A percentile compares a stretch with the other conserved stretches of the same genome.
Conservation (phyloP, 139 green algal genomes). For the Closterium sp. region DNA sequence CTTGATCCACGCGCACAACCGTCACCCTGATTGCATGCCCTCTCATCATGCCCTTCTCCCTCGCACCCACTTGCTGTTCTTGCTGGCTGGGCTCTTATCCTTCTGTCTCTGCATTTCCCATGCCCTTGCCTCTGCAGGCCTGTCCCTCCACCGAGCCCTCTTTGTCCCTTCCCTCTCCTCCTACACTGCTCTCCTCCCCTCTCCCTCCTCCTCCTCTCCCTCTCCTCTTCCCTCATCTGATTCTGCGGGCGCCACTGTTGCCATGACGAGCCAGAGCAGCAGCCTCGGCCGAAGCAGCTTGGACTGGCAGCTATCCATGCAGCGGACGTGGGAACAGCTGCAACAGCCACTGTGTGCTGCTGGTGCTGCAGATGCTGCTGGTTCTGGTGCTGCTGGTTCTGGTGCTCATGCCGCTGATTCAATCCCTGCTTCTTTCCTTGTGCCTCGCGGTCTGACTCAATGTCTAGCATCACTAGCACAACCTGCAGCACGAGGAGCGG, state of each 20-base stretch:
- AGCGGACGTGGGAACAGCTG: background rate
- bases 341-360: constrained; percentile 37
- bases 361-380: background rate
- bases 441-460: background rate
- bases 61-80: too few relatives aligned
- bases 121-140: background rate
- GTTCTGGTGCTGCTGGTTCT: background rate
- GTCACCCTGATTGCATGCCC: too few relatives aligned
- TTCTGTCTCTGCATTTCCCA: background rate
- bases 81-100: background rate
- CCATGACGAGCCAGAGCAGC: background rate
- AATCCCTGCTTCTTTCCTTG: background rate
- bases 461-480: background rate
- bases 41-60: too few relatives aligned
- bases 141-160: background rate
- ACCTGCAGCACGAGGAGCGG: background rate
- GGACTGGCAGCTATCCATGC: background rate
- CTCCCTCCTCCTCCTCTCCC: constrained; percentile 3
- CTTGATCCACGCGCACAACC: too few relatives aligned
- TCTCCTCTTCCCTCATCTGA: background rate
- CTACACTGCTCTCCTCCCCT: background rate
- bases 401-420: background rate
- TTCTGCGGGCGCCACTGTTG: background rate
- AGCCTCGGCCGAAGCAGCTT: background rate
- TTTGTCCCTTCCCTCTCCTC: constrained; percentile 7